phyloP scores from a whole-genome alignment of 768 basidiomycete species.

The Paxillus involutus region DNA sequence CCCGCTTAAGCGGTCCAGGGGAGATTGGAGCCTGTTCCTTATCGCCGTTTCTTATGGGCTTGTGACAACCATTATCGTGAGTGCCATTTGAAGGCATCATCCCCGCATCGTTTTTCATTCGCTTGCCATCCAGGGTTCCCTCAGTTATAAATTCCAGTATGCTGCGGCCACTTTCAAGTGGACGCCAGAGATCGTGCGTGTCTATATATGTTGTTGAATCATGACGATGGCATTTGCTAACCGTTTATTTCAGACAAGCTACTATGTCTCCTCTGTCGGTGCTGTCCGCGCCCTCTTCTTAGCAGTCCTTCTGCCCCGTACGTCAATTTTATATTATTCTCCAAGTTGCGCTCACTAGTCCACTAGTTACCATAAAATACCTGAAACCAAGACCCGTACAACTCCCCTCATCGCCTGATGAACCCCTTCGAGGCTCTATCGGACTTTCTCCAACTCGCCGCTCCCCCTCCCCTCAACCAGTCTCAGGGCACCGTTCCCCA shows the following conservation, averaged over 20 bases:
- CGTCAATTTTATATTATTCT: constrained; percentile 18
- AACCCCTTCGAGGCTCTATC: constrained; percentile 11
- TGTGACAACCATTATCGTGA: constrained; percentile 44
- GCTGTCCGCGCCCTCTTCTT: constrained; percentile 54
- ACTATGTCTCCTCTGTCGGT: constrained; percentile 61
- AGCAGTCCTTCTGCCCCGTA: constrained; percentile 60
- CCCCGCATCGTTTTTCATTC: background rate
- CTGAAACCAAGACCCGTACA: constrained; percentile 42
- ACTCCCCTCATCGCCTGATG: constrained; percentile 13
- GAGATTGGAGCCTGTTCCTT: constrained; percentile 67
- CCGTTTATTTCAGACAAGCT: constrained; percentile 54
- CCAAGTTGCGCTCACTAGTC: background rate
- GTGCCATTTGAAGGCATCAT: constrained; percentile 16
- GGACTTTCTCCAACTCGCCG: constrained; percentile 3
- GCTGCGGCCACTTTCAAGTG: constrained; percentile 61
- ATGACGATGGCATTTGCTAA: background rate
- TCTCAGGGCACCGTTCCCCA: background rate
- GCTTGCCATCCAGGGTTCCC: constrained; percentile 47
- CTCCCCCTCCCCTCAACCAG: constrained; percentile 1
- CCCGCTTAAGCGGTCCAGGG: constrained; percentile 39
- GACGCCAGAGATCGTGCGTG: constrained; percentile 60
- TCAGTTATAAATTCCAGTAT: constrained; percentile 64
- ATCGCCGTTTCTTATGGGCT: constrained; percentile 55
- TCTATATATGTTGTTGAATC: background rate
- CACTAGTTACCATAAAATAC: constrained; percentile 52